Evolutionary conservation across 768 basidiomycete genomes (phyloP).

Genomic region (Cyclocybe cylindracea): DNA sequence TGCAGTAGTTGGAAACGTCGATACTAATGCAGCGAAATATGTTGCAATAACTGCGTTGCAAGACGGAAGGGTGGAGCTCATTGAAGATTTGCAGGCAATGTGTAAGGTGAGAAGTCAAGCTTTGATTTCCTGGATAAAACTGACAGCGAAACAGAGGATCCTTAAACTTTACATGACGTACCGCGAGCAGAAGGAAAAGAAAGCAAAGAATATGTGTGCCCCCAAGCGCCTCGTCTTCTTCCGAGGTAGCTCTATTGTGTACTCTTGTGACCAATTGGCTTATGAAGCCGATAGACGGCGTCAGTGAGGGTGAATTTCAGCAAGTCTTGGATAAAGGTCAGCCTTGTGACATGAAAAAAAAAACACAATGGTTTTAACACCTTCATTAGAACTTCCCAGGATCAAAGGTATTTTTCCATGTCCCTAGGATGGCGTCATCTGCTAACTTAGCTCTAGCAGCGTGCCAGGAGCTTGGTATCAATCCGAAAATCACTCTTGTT

Average conservation of each 20-base stretch:
- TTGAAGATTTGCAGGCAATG: constrained; percentile 69
- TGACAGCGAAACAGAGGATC: constrained; percentile 40
- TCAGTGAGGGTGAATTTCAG: constrained; percentile 50
- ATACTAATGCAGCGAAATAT: constrained; percentile 70
- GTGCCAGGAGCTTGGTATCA: constrained; percentile 53
- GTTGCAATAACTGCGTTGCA: constrained; percentile 56
- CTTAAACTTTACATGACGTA: constrained; percentile 57
- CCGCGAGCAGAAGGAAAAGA: constrained; percentile 26
- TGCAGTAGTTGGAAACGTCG: constrained; percentile 73
- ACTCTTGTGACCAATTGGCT: constrained; percentile 10
- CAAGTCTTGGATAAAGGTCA: constrained; percentile 55
- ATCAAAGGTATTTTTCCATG: constrained; percentile 45
- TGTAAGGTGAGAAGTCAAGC: constrained; percentile 39
- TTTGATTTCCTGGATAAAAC: background rate
- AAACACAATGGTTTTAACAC: background rate
- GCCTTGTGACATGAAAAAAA: background rate
- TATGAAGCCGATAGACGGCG: constrained; percentile 39
- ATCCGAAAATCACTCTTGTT: constrained; percentile 66
- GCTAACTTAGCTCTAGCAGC: constrained; percentile 42
- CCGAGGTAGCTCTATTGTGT: constrained; percentile 47
- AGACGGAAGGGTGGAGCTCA: constrained; percentile 63
- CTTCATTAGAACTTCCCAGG: constrained; percentile 47
- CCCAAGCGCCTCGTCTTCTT: constrained; percentile 73
- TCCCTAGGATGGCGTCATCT: background rate
- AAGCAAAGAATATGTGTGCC: constrained; percentile 44